Evolutionary conservation across 163 green algal genomes (phyloP).

Genomic region (Scenedesmus sp.): DNA sequence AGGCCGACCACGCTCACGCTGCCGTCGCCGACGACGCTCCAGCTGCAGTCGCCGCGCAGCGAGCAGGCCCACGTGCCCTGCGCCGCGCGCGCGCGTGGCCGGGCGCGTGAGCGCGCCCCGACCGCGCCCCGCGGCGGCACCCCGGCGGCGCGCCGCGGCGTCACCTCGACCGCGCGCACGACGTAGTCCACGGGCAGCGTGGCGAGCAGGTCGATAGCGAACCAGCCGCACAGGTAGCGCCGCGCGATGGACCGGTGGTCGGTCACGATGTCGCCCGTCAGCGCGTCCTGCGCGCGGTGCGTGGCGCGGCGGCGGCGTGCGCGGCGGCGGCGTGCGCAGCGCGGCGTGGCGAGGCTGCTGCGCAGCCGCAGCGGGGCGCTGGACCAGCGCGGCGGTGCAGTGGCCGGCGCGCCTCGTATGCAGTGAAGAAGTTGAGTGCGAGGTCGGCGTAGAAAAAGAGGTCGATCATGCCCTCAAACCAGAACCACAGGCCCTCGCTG

Average conservation of each 20-base stretch:
- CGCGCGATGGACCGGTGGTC: slow-evolving; percentile 55
- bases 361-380: too few species aligned
- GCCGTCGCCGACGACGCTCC: neutral
- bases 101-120: too few species aligned
- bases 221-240: slow-evolving; percentile 63
- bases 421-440: slow-evolving; percentile 66
- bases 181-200: slow-evolving; percentile 66
- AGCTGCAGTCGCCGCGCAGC: slow-evolving; percentile 49
- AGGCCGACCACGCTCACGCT: slow-evolving; percentile 48
- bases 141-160: neutral
- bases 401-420: slow-evolving; percentile 53
- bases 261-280: slow-evolving; percentile 60
- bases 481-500: slow-evolving; percentile 61
- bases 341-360: too few species aligned
- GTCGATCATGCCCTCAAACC: slow-evolving; percentile 67
- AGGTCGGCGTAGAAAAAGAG: slow-evolving; percentile 69
- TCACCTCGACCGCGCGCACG: slow-evolving; percentile 56
- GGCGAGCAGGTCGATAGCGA: slow-evolving; percentile 63
- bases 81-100: neutral
- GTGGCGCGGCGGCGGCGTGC: neutral
- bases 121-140: too few species aligned
- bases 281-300: slow-evolving; percentile 45
- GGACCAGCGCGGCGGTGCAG: neutral
- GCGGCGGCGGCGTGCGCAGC: neutral
- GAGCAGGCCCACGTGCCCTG: slow-evolving; percentile 66